phyloP scores from a whole-genome alignment of 2,329 filamentous ascomycete species.

The Paracoccidioides lutzii region DNA sequence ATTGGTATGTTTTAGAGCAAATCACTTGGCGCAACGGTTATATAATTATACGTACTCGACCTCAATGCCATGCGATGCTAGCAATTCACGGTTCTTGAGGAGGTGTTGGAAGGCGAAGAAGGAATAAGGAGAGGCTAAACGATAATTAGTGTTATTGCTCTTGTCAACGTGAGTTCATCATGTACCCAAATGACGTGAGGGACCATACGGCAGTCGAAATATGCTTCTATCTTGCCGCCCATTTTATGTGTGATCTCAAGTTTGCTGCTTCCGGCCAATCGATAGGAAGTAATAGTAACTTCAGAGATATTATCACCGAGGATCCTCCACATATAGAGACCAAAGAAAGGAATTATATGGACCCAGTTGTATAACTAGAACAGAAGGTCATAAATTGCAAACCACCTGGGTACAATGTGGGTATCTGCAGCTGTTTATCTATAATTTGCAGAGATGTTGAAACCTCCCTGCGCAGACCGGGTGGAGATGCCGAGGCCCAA shows the following conservation, averaged over 20 bases:
- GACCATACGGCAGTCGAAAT: conserved; percentile 52
- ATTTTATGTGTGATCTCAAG: conserved; percentile 25
- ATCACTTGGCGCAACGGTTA: background rate
- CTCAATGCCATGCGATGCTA: conserved; percentile 47
- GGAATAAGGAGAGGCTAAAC: conserved; percentile 49
- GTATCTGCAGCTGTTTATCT: too few species aligned
- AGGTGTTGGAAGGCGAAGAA: conserved; percentile 46
- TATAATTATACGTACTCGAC: conserved; percentile 47
- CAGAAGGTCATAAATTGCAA: too few species aligned
- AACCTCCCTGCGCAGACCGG: background rate
- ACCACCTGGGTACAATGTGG: too few species aligned
- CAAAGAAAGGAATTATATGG: too few species aligned
- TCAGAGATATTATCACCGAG: background rate
- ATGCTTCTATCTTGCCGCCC: conserved; percentile 51
- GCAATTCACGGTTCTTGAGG: conserved; percentile 39
- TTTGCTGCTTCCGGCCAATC: background rate
- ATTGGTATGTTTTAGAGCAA: background rate
- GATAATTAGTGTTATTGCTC: background rate
- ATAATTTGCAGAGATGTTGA: too few species aligned
- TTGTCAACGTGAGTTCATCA: background rate
- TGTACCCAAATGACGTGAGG: background rate
- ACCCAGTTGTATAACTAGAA: too few species aligned
- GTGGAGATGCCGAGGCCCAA: conserved; percentile 1
- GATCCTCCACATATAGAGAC: too few species aligned
- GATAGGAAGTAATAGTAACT: background rate